Evolutionary conservation across 306 rosid genomes (phyloP).

Genomic region (Begonia peltatifolia): DNA sequence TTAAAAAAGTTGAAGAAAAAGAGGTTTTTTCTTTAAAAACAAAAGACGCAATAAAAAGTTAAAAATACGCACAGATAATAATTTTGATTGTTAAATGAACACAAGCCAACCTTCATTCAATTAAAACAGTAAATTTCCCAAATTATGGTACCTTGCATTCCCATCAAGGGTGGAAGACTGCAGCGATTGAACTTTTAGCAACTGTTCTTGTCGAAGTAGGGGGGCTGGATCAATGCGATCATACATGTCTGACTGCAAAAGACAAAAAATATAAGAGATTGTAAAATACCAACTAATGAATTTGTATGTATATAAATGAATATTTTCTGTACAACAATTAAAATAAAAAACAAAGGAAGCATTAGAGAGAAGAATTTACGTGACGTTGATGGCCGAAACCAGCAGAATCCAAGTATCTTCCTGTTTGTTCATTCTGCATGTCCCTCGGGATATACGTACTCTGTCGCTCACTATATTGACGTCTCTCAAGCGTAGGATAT

Average conservation of each 20-base stretch:
- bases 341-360: too few species aligned
- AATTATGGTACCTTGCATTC: conserved; percentile 56
- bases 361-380: conserved; percentile 19
- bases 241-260: conserved; percentile 56
- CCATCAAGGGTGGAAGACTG: conserved; percentile 82
- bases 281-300: too few species aligned
- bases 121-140: conserved; percentile 6
- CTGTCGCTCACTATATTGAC: conserved; percentile 76
- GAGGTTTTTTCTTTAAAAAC: not conserved
- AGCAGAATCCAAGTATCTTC: conserved; percentile 62
- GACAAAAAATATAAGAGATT: conserved; percentile 2
- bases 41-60: not conserved
- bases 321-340: too few species aligned
- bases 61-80: too few species aligned
- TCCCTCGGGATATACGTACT: conserved; percentile 72
- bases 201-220: conserved; percentile 87
- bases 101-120: conserved; percentile 9
- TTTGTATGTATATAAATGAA: too few species aligned
- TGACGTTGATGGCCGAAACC: conserved; percentile 72
- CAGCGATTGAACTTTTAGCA: conserved; percentile 72
- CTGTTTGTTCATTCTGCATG: conserved; percentile 50
- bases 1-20: not conserved
- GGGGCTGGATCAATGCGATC: conserved; percentile 78
- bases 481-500: conserved; percentile 67
- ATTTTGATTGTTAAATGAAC: not conserved